Evolutionary conservation across 164 flowering plant species (phyloP).

Genomic region (Saururus chinensis): DNA sequence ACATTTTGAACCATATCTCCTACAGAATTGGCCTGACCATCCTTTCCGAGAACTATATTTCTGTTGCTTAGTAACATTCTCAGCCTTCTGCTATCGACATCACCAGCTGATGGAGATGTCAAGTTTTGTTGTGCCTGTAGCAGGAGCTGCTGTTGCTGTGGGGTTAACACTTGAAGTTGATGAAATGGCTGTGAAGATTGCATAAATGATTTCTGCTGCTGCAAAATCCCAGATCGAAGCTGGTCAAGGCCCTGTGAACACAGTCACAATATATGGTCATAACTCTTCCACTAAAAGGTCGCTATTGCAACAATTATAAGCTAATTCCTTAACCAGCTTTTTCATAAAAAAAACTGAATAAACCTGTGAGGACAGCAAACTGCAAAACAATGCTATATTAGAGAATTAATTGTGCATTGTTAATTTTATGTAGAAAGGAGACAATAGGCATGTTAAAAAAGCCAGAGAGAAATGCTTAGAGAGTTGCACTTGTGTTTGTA

Average conservation of each 20-base stretch:
- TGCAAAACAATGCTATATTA: too few species aligned
- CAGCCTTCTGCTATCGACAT: conserved; percentile 66
- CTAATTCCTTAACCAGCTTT: too few species aligned
- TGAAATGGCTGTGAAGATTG: conserved; percentile 86
- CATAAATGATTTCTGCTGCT: conserved; percentile 77
- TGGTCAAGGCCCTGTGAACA: conserved; percentile 58
- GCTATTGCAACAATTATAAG: too few species aligned
- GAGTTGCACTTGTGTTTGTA: too few species aligned
- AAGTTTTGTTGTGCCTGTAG: conserved; percentile 78
- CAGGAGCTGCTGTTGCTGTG: conserved; percentile 82
- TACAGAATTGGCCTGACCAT: conserved; percentile 62
- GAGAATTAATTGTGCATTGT: too few species aligned
- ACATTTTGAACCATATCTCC: conserved; percentile 77
- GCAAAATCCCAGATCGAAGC: conserved; percentile 80
- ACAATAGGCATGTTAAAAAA: too few species aligned
- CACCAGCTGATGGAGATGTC: conserved; percentile 68
- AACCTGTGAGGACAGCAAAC: too few species aligned
- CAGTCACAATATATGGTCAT: background rate
- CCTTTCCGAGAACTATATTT: conserved; percentile 54
- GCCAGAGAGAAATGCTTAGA: too few species aligned
- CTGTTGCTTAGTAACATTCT: conserved; percentile 69
- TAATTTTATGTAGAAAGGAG: too few species aligned
- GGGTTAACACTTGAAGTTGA: conserved; percentile 76
- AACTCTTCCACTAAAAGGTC: too few species aligned
- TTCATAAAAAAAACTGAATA: too few species aligned